Evolutionary conservation across 2,329 filamentous ascomycete species (phyloP).

Genomic region (Diaporthe destruens): DNA sequence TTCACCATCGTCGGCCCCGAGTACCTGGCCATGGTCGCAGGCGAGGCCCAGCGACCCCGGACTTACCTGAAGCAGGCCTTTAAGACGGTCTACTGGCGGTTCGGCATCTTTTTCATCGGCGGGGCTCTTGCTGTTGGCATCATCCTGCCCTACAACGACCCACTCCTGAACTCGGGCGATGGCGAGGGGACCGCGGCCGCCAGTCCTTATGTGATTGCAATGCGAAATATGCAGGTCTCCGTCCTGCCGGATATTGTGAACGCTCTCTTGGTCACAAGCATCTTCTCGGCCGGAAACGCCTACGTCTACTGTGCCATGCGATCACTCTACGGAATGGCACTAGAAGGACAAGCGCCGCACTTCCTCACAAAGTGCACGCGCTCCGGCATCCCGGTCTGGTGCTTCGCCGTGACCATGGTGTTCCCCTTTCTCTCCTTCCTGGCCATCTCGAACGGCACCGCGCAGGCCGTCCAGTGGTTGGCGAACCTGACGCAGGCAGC

Average conservation of each 20-base stretch:
- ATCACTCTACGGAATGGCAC: conserved; percentile 41
- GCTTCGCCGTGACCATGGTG: conserved; percentile 65
- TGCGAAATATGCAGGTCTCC: conserved; percentile 65
- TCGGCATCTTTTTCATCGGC: conserved; percentile 78
- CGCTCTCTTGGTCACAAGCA: conserved; percentile 54
- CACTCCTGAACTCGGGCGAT: conserved; percentile 62
- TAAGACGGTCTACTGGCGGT: conserved; percentile 79
- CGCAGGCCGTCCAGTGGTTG: conserved; percentile 58
- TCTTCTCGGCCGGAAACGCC: conserved; percentile 42
- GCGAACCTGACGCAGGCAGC: conserved; percentile 68
- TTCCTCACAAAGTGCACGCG: conserved; percentile 70
- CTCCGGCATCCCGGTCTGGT: conserved; percentile 72
- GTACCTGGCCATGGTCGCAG: conserved; percentile 77
- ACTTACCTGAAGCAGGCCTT: conserved; percentile 75
- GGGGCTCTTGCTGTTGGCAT: conserved; percentile 77
- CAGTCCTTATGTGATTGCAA: conserved; percentile 74
- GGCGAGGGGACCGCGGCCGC: conserved; percentile 61
- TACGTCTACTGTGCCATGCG: conserved; percentile 42
- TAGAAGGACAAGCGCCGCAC: conserved; percentile 40
- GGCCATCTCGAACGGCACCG: conserved; percentile 40
- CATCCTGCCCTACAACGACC: conserved; percentile 74
- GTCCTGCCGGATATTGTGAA: conserved; percentile 71
- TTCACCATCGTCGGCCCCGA: conserved; percentile 77
- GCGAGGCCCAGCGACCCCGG: conserved; percentile 75
- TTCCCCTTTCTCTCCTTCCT: conserved; percentile 59